These are phyloP conservation scores for Rubus idaeus DNA, from an alignment of 306 rosid genomes.

Conservation along the genomic window DNA sequence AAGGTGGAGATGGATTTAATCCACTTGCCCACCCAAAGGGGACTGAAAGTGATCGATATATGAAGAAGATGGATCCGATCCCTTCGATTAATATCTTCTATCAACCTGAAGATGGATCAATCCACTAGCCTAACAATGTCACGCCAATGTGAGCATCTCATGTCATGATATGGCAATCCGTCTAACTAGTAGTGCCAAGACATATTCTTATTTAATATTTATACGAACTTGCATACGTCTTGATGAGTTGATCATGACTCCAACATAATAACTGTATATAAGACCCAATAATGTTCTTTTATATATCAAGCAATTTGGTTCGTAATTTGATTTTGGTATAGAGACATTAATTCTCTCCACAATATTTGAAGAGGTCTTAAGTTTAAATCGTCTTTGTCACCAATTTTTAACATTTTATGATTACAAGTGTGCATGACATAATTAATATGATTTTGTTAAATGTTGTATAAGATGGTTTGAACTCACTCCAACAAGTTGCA, in stretches of 20 bases:
- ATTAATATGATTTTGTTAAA: too few species aligned
- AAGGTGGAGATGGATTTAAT: background rate
- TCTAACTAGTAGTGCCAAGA: background rate
- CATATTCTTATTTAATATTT: background rate
- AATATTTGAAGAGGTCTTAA: too few species aligned
- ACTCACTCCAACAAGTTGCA: too few species aligned
- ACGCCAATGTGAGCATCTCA: background rate
- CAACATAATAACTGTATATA: background rate
- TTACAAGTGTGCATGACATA: too few species aligned
- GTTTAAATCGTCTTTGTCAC: too few species aligned
- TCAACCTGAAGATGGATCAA: background rate
- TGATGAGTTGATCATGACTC: conserved; percentile 11
- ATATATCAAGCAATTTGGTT: background rate
- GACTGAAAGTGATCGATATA: background rate
- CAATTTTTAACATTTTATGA: too few species aligned
- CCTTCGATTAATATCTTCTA: background rate
- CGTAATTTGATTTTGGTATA: too few species aligned
- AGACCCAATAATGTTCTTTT: background rate
- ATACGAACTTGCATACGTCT: background rate
- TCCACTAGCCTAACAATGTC: background rate
- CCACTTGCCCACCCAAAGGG: background rate
- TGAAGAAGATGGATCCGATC: background rate
- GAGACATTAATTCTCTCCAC: too few species aligned
- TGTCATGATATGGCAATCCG: too few species aligned
- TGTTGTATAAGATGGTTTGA: too few species aligned